Base-by-base conservation (phyloP, 75 land plant genomes). In the Cunninghamia lanceolata region DNA sequence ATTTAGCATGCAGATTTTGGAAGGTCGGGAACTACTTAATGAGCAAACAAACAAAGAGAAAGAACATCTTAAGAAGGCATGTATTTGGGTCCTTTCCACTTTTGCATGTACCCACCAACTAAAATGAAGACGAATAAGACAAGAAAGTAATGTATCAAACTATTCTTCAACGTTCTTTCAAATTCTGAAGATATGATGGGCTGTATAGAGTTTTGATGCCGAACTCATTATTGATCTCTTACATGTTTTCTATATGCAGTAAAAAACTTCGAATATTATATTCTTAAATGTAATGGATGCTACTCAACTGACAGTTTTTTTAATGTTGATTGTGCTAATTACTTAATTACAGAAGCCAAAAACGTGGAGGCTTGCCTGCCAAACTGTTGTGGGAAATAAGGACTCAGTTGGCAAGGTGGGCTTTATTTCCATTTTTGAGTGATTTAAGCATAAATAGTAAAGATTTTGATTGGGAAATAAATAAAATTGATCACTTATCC, bases 291-390 rank as follows among this genome's bases (percentile, higher is more conserved):
- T 73, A 73, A 73, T 73, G 36, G 36, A 32, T 70, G 74, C 35
- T 70, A n/a, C 35, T 70, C 34, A 70, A 32, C 34, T 73, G 75
- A 73, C 16, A 73, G 36, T 34, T 34, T 34, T 50, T 71, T 8
- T 34, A 63, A 73, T 34, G 0, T 32, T 73, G 75, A 34, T 32
- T 34, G 14, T 73, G 2, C 14, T 73, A 2, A 34, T 38, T 87
- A 46, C 90, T 90, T 71, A 2, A 34, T 38, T 88, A 46, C 91
- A 91, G 93, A 93, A 88, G 47, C 94, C 94, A 45, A 93, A 90
- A 35, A 91, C 83, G 32, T 93, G 94, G 94, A 90, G 94, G 87
- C 86, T 93, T 16, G 94, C 94, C 7, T 93, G 94, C 70, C 94
- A 93, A 88, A 89, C 94, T 0, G 88, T 87, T 19, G 93, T 93